A percentile compares a stretch with the other conserved stretches of the same genome.
phyloP scores from a whole-genome alignment of 164 flowering plant species.

The Vitis cinerea region DNA sequence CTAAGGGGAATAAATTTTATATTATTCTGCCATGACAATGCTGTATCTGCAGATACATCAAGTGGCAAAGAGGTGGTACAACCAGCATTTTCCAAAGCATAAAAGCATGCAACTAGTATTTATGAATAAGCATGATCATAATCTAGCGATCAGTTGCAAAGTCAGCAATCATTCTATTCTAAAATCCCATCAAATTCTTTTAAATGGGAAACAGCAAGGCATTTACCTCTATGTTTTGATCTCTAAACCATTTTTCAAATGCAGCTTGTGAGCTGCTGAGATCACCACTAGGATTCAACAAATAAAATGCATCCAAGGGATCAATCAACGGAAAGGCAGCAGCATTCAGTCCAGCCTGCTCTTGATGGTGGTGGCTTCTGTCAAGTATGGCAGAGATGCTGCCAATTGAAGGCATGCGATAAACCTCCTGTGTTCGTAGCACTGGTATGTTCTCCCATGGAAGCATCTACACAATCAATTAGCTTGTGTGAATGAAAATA shows the following conservation, averaged over 20 bases:
- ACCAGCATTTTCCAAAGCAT: too few relatives aligned
- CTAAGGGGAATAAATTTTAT: too few relatives aligned
- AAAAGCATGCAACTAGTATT: too few relatives aligned
- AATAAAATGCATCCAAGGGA: constrained; percentile 86
- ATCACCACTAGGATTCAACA: constrained; percentile 94
- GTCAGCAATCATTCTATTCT: too few relatives aligned
- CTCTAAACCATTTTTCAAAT: constrained; percentile 89
- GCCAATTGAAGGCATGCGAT: constrained; percentile 93
- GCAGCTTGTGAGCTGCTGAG: constrained; percentile 63
- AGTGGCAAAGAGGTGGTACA: too few relatives aligned
- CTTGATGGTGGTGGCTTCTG: constrained; percentile 30
- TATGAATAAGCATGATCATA: too few relatives aligned
- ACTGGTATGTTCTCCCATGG: constrained; percentile 94
- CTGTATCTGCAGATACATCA: too few relatives aligned
- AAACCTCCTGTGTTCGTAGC: constrained; percentile 76
- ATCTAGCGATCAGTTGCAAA: too few relatives aligned
- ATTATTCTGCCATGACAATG: too few relatives aligned
- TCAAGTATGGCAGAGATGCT: constrained; percentile 56
- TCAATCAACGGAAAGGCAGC: constrained; percentile 70
- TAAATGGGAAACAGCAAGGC: neutral
- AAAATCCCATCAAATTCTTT: too few relatives aligned
- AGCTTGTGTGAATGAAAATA: neutral
- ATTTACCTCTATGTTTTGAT: constrained; percentile 72
- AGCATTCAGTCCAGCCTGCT: constrained; percentile 17
- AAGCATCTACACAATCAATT: constrained; percentile 68